Evolutionary conservation across 257 asterid genomes (phyloP).

Genomic region (Thymus mandschuricus): DNA sequence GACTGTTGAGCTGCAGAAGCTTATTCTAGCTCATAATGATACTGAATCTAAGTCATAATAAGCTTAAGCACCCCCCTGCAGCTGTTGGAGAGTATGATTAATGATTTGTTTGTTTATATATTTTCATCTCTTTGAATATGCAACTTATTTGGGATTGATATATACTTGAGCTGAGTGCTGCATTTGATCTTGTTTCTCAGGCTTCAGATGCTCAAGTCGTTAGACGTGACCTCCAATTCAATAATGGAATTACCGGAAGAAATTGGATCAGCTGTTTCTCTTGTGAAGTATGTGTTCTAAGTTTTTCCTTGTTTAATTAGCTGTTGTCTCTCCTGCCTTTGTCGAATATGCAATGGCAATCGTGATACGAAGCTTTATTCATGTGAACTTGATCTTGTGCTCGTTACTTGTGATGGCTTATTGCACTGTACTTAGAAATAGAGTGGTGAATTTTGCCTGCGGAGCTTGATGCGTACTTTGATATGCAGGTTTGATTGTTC

Average conservation of each 20-base stretch:
- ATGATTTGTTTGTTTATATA: constrained; percentile 27
- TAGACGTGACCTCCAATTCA: constrained; percentile 76
- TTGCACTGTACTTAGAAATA: constrained; percentile 9
- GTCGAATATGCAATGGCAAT: no score
- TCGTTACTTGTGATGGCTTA: constrained; percentile 9
- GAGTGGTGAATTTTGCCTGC: constrained; percentile 31
- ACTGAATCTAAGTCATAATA: constrained; percentile 83
- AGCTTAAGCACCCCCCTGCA: constrained; percentile 74
- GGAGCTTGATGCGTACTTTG: constrained; percentile 24
- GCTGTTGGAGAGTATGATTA: constrained; percentile 99
- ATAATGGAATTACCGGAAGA: constrained; percentile 72
- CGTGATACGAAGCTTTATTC: background rate
- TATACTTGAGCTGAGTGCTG: constrained; percentile 13
- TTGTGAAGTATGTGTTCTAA: constrained; percentile 72
- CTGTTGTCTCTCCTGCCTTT: no score
- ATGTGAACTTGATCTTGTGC: background rate
- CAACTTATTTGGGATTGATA: background rate
- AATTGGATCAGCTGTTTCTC: constrained; percentile 74
- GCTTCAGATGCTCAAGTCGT: no score
- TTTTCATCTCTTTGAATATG: constrained; percentile 17
- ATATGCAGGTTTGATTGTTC: constrained; percentile 90
- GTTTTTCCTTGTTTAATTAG: background rate
- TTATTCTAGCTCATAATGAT: constrained; percentile 90
- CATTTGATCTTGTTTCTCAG: no score
- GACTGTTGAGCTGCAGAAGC: constrained; percentile 96